Base-by-base conservation (phyloP, 225 moss, liverwort and hornwort genomes). In the Bryum argenteum region DNA sequence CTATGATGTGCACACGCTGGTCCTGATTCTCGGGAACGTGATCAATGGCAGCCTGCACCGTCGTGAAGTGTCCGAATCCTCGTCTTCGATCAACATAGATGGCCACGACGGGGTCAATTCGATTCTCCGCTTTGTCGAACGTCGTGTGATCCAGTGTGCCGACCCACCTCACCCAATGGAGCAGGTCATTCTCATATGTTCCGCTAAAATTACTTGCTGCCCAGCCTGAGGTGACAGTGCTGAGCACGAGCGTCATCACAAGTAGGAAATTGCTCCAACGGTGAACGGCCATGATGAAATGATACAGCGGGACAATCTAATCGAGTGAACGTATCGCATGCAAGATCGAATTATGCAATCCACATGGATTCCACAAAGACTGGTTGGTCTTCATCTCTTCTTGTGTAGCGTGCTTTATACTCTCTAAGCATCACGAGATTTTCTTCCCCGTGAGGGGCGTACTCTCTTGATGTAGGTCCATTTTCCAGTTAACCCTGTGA, bases 11-110 rank as follows among this genome's bases (percentile, higher is more conserved):
- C 66, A 85, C 73, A 2, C 85, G 76, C 1, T 48, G 69, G 26
- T 57, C 44, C 23, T 79, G 79, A 21, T 75, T 47, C 53, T 19
- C 51, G 21, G 82, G 82, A 16, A 85, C 79, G 9, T 72, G 68
- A 63, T 82, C 76, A 16, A 85, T 73, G 67, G 85, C 85, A 21
- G 75, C 82, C 41, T 85, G 85, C 67, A 85, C 80, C 42, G 78
- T 54, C 5, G 63, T 70, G 13, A 81, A 81, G 47, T 84, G 80
- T 6, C 84, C 81, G 9, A 54, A 43, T 15, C 67, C 67, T 1
- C 54, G 71, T 16, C 61, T 50, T 4, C 1, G 71, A 69, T 81
- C 40, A 10, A 84, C 84, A 41, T 58, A 54, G 17, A 81, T 63
- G 23, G 54, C 50, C 16, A 37, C 8, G 42, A 1, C 13, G 13